Base-by-base conservation (phyloP, 805 yeast genomes). In the Saccharomycopsis oosterbeekiorum region DNA sequence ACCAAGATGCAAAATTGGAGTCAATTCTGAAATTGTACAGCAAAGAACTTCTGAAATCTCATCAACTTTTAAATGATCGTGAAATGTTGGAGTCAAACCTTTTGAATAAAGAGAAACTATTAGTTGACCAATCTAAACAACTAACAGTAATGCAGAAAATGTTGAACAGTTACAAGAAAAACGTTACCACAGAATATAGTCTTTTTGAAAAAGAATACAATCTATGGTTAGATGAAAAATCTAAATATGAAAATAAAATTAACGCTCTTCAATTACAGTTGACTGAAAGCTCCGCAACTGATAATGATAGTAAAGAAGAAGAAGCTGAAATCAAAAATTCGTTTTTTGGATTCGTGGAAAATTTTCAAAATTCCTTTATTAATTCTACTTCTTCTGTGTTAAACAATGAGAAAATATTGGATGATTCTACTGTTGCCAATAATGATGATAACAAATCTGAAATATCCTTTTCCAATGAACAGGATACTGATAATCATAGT, bases 181-280 rank as follows among this genome's bases (percentile, higher is more conserved):
- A 59, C 14, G 43, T 62, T 6, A 50, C 54, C 26, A 47, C 58
- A 5, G 63, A 64, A 39, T 37, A 60, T 24, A 36, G 21, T 8
- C 53, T 42, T 36, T 60, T 57, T 54, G 63, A 64, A 29, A 55
- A 43, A 15, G 66, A 64, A 19, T 62, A 60, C 40, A 21, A 42
- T 11, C 41, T 26, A n/a, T 64, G 66, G 66, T n/a, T 62, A 19
- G 57, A 60, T n/a, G 63, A 64, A 40, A 64, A 64, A 34, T 36
- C 40, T 6, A 54, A 19, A 11, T 64, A 62, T 42, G 64, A 64
- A 42, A 10, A 54, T 9, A 59, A 55, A 55, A 61, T 64, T n/a
- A 37, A 39, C 26, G 40, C 15, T 12, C 43, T 59, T 12, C 60
- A 56, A n/a, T 19, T 26, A n/a, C 41, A 24, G 29, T 14, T 37